These are phyloP conservation scores for Camelina laxa DNA, from an alignment of 345 rosid genomes.

Conservation along the genomic window DNA sequence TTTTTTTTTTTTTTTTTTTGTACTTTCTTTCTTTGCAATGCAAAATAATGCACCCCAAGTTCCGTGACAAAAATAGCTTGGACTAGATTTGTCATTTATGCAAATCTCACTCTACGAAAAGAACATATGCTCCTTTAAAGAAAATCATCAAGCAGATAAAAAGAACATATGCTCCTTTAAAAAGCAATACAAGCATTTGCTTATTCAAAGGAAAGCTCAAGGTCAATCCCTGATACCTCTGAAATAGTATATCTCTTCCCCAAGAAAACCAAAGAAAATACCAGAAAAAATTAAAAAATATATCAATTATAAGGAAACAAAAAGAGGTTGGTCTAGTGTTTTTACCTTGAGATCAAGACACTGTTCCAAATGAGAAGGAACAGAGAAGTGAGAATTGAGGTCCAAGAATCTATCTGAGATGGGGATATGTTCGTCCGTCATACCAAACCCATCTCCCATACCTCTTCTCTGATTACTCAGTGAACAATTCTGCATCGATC, in stretches of 20 bases:
- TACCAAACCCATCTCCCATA: slow-evolving; percentile 32
- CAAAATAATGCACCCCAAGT: background rate
- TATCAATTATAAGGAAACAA: slow-evolving; percentile 16
- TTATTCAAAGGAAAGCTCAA: background rate
- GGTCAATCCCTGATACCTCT: background rate
- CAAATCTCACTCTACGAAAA: background rate
- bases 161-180: too few species aligned
- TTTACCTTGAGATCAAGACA: slow-evolving; percentile 89
- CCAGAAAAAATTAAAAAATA: slow-evolving; percentile 22
- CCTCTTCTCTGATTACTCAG: slow-evolving; percentile 50
- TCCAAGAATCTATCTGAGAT: slow-evolving; percentile 58
- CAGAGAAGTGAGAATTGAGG: slow-evolving; percentile 71
- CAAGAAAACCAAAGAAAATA: background rate
- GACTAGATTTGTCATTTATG: background rate
- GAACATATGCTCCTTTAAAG: background rate
- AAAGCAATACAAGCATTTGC: background rate
- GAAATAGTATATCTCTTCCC: background rate
- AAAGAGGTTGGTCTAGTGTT: background rate
- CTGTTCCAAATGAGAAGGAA: slow-evolving; percentile 88
- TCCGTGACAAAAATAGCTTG: background rate
- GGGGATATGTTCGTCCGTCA: slow-evolving; percentile 38
- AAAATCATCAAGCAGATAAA: background rate
- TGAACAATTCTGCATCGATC: slow-evolving; percentile 77
- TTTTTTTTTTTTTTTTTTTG: background rate
- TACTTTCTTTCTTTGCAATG: slow-evolving; percentile 1